Conservation (phyloP, 2,329 filamentous ascomycete genomes). For the Zasmidium citrigriseum region DNA sequence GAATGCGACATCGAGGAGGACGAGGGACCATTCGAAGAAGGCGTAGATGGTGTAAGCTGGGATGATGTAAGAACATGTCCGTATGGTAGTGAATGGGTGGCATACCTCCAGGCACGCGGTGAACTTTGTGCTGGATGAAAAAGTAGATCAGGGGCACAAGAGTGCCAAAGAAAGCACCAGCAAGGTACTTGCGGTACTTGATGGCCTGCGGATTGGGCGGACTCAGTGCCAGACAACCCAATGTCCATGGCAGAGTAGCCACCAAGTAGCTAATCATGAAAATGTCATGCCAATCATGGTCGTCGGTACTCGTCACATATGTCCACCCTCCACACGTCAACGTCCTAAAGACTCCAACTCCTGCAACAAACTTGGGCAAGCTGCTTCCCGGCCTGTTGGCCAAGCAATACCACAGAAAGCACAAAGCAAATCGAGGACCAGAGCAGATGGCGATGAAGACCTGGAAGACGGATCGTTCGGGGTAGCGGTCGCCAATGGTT, state of each 20-base stretch:
- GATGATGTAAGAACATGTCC: too few species aligned
- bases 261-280: constrained; percentile 99
- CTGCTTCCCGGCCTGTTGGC: constrained; percentile 70
- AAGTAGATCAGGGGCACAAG: constrained; percentile 91
- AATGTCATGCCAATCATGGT: constrained; percentile 98
- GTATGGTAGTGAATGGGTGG: too few species aligned
- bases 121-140: constrained; percentile 98
- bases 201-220: constrained; percentile 80
- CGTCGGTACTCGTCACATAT: constrained; percentile 96
- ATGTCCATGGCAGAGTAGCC: constrained; percentile 90
- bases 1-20: constrained; percentile 93
- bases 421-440: constrained; percentile 87
- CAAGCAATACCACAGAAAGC: constrained; percentile 88
- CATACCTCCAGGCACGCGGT: constrained; percentile 88
- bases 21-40: constrained; percentile 96
- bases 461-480: constrained; percentile 95
- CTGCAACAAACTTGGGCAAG: constrained; percentile 79
- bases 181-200: constrained; percentile 85
- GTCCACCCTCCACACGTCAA: constrained; percentile 97
- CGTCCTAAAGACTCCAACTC: constrained; percentile 81
- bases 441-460: constrained; percentile 96
- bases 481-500: constrained; percentile 95
- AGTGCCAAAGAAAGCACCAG: constrained; percentile 83
- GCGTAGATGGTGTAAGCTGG: constrained; percentile 94
- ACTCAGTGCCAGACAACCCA: constrained; percentile 85